Evolutionary conservation across 176 grass and related monocot species (phyloP).

Genomic region (Guadua angustifolia): DNA sequence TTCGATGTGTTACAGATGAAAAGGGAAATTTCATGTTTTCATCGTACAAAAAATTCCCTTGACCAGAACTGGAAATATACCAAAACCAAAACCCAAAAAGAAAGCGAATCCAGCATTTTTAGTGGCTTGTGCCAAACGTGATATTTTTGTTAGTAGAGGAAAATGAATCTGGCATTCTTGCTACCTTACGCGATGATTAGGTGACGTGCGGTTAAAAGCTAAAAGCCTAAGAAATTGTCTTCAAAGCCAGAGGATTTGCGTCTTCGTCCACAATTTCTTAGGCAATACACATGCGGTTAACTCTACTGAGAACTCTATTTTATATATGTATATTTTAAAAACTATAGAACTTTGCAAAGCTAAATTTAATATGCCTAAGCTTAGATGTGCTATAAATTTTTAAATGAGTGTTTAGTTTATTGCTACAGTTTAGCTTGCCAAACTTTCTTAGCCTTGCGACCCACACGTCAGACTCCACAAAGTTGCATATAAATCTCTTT

Average conservation of each 20-base stretch:
- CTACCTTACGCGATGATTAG: neutral
- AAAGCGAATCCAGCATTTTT: neutral
- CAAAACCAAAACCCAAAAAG: neutral
- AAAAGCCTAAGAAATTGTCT: neutral
- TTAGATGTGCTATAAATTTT: too few species aligned
- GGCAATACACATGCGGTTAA: too few species aligned
- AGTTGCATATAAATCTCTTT: neutral
- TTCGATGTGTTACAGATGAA: neutral
- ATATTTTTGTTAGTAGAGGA: neutral
- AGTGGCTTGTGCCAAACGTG: too few species aligned
- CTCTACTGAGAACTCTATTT: neutral
- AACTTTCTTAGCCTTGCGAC: too few species aligned
- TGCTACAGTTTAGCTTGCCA: too few species aligned
- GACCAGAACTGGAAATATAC: neutral
- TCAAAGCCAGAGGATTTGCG: too few species aligned
- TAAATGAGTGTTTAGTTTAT: too few species aligned
- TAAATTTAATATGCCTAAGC: too few species aligned
- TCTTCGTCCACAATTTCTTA: neutral
- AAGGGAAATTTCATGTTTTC: neutral
- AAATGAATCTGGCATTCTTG: neutral
- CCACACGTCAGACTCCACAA: too few species aligned
- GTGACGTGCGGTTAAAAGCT: neutral
- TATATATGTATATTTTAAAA: too few species aligned
- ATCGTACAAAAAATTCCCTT: neutral
- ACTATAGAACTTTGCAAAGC: neutral